Base-by-base conservation (phyloP, 768 basidiomycete genomes). In the Galerina marginata region DNA sequence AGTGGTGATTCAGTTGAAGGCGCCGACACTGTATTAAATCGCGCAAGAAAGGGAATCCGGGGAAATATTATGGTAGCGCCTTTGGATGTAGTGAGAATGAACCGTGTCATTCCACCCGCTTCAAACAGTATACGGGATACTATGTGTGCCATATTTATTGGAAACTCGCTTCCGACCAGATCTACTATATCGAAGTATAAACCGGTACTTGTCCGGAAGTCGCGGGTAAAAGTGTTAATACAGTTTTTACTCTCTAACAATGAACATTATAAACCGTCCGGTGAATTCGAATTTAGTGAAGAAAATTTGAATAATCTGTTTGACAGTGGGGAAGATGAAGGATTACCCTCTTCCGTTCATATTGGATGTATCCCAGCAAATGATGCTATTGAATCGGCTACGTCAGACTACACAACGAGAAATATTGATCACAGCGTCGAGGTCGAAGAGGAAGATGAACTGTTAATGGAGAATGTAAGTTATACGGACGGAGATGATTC, bases 51-150 rank as follows among this genome's bases (percentile, higher is more conserved):
- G 11, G 48, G 48, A 15, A 36, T 49, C 4, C 26, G 48, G 9
- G 48, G 48, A 4, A 49, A 49, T n/a, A 25, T 49, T 26, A 36
- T 49, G 29, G 48, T 49, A 49, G 48, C 48, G 10, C 48, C 48
- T 36, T 33, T 49, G 14, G 29, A 49, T n/a, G 48, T 36, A 6
- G 25, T 49, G 5, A 29, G 26, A 9, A 4, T 49, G 26, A 14
- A 49, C 11, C 3, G 14, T 2, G 9, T 49, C 6, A 14, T 49
- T 14, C 48, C 48, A 12, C 48, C 48, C 5, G 16, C 20, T 20
- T 20, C 20, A 49, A 7, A 49, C 11, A 15, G 48, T 33, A 9
- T 7, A 15, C 14, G 9, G 12, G 48, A 49, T 29, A 49, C 48
- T 3, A 49, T 49, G 48, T 26, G 29, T 7, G 48, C 48, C 16